Conservation (phyloP, 139 green algal genomes). For the Chlamydomonas schloesseri region DNA sequence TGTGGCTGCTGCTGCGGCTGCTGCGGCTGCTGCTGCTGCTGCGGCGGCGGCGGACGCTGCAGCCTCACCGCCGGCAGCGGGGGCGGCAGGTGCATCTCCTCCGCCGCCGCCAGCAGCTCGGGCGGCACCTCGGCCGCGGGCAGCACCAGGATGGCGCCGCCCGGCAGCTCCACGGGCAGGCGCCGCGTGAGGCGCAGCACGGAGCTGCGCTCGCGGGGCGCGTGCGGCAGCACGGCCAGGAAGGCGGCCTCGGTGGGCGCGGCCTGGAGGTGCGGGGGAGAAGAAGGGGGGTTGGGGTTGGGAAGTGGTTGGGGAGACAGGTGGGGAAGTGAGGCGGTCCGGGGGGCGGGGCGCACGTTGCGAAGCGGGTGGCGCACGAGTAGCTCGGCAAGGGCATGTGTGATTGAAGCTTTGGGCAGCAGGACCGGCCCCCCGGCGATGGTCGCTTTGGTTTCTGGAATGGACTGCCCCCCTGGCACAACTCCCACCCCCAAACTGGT, state of each 20-base stretch:
- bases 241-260: background rate
- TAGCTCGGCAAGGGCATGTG: no score
- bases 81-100: background rate
- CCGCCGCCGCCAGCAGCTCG: slow-evolving; percentile 4
- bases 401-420: no score
- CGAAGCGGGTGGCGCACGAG: no score
- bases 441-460: no score
- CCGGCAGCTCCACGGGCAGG: slow-evolving; percentile 15
- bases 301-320: background rate
- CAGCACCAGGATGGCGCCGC: background rate
- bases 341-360: no score
- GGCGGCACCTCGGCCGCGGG: background rate
- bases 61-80: background rate
- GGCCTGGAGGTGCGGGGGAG: background rate
- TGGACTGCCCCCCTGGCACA: no score
- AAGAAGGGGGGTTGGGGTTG: background rate
- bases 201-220: background rate
- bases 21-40: background rate
- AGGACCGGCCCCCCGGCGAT: no score
- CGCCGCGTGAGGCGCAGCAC: slow-evolving; percentile 1
- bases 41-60: background rate
- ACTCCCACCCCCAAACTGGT: no score
- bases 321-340: no score
- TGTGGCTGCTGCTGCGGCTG: background rate
- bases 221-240: slow-evolving; percentile 5